These are phyloP conservation scores for Metarhizium robertsii DNA, from an alignment of 2,329 filamentous ascomycete species.

Conservation along the genomic window DNA sequence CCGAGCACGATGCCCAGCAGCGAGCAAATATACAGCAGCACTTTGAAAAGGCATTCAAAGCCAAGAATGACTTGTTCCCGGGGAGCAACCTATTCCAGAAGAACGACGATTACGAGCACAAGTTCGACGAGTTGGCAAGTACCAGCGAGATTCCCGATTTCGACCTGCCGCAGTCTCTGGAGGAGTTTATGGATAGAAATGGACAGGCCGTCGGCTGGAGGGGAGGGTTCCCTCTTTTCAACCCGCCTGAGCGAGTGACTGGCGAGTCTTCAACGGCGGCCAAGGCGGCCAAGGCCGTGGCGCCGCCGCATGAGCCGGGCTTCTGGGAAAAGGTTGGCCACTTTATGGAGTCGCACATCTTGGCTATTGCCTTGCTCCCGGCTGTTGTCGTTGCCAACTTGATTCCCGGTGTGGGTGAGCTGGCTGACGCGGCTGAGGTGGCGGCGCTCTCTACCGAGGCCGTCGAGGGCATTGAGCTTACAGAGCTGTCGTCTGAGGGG, in stretches of 20 bases:
- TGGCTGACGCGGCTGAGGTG: no score
- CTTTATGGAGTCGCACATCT: neutral
- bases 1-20: neutral
- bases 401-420: neutral
- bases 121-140: neutral
- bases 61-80: neutral
- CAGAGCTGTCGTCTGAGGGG: no score
- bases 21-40: neutral
- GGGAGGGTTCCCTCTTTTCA: neutral
- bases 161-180: neutral
- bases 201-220: conserved; percentile 1
- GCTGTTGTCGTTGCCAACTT: neutral
- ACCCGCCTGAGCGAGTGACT: neutral
- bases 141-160: neutral
- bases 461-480: no score
- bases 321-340: neutral
- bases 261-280: neutral
- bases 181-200: neutral
- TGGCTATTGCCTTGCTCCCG: neutral
- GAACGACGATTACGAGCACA: neutral
- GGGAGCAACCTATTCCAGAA: neutral
- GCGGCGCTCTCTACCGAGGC: no score
- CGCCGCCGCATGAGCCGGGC: neutral
- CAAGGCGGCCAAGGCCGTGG: neutral
- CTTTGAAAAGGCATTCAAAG: neutral